A percentile compares a stretch with the other conserved stretches of the same genome.
phyloP scores from a whole-genome alignment of 1,284 basidiomycete genomes.

The Trametes polyzona region DNA sequence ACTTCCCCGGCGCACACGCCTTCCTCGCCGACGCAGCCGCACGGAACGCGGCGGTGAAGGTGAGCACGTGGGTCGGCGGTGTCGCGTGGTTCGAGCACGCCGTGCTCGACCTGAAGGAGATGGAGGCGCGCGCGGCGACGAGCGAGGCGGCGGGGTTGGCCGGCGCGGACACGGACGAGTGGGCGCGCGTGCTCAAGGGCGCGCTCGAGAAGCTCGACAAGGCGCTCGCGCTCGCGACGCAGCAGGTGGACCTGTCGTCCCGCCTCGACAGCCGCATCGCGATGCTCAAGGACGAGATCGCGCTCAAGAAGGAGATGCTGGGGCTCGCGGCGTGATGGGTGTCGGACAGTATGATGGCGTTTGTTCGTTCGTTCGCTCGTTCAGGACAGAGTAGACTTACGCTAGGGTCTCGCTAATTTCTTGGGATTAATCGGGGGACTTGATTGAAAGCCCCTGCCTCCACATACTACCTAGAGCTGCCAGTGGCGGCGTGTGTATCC shows the following conservation, averaged over 20 bases:
- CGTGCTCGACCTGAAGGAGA: slow-evolving; percentile 64
- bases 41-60: slow-evolving; percentile 43
- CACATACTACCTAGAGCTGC: too few relatives aligned
- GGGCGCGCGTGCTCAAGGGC: slow-evolving; percentile 51
- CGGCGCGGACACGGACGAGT: slow-evolving; percentile 39
- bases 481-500: not conserved
- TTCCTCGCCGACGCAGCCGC: slow-evolving; percentile 56
- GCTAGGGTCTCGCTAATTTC: slow-evolving; percentile 4
- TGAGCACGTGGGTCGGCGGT: slow-evolving; percentile 68
- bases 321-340: slow-evolving; percentile 16
- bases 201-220: slow-evolving; percentile 56
- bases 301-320: slow-evolving; percentile 53
- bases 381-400: not conserved
- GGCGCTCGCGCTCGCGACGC: slow-evolving; percentile 53
- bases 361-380: not conserved
- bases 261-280: slow-evolving; percentile 69
- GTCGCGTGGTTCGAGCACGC: slow-evolving; percentile 70
- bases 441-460: not conserved
- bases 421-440: not conserved
- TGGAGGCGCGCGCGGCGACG: slow-evolving; percentile 37
- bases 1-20: slow-evolving; percentile 46
- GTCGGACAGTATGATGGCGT: not conserved
- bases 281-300: slow-evolving; percentile 74
- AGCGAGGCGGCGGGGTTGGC: slow-evolving; percentile 16
- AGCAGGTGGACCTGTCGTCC: slow-evolving; percentile 63